Evolutionary conservation across 768 basidiomycete genomes (phyloP).

Genomic region (Gymnopilus junonius): DNA sequence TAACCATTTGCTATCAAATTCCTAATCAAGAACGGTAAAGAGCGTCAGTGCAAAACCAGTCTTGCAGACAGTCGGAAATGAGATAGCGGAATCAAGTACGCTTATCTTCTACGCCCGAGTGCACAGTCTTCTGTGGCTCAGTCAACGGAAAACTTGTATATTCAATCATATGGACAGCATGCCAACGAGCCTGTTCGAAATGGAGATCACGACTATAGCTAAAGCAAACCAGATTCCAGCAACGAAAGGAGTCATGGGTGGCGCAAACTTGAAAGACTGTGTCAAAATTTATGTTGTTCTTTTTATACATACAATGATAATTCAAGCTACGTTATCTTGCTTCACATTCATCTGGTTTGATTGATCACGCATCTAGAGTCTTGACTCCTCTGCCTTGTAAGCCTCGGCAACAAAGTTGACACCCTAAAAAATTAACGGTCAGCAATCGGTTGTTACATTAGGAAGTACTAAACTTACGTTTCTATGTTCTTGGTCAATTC

Average conservation of each 20-base stretch:
- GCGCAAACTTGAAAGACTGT: background rate
- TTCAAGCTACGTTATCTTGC: background rate
- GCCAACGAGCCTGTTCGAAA: no score
- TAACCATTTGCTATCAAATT: no score
- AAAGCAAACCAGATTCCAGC: background rate
- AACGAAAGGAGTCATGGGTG: background rate
- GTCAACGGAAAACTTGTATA: no score
- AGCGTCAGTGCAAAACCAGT: no score
- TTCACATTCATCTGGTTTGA: background rate
- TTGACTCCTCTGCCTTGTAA: conserved; percentile 34
- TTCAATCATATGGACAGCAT: no score
- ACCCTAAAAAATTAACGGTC: conserved; percentile 29
- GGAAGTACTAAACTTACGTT: conserved; percentile 50
- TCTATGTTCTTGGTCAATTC: conserved; percentile 78
- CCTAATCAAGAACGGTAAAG: no score
- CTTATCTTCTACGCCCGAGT: no score
- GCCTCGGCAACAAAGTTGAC: conserved; percentile 39
- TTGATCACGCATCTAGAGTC: conserved; percentile 19
- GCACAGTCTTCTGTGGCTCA: no score
- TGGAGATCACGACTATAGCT: no score
- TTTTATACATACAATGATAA: conserved; percentile 19
- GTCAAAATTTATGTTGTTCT: conserved; percentile 6
- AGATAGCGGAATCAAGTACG: no score
- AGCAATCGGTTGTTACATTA: background rate
- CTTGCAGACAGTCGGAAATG: no score